Conservation (phyloP, 805 yeast species). For the Cyberlindnera meyerae region DNA sequence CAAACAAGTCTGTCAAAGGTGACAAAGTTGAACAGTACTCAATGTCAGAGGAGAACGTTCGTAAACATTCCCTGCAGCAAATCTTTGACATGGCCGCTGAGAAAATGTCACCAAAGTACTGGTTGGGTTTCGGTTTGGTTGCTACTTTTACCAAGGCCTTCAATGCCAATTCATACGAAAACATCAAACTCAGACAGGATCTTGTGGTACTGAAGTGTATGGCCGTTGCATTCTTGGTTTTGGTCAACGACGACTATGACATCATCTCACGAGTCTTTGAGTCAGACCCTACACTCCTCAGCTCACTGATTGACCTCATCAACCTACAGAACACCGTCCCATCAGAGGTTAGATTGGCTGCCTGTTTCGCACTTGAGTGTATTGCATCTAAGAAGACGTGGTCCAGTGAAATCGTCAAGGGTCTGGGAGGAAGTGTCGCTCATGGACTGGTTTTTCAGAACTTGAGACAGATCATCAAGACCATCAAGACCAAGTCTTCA, state of each 20-base stretch:
- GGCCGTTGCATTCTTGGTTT: constrained; percentile 60
- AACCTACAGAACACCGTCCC: constrained; percentile 59
- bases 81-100: constrained; percentile 57
- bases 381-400: constrained; percentile 63
- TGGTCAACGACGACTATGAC: constrained; percentile 50
- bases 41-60: constrained; percentile 53
- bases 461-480: constrained; percentile 55
- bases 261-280: constrained; percentile 66
- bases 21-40: constrained; percentile 46
- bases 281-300: constrained; percentile 64
- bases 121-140: constrained; percentile 58
- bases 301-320: constrained; percentile 66
- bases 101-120: constrained; percentile 54
- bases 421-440: constrained; percentile 78
- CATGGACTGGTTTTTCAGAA: constrained; percentile 80
- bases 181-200: constrained; percentile 50
- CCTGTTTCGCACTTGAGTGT: constrained; percentile 63
- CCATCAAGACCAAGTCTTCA: constrained; percentile 36
- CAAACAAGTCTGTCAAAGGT: constrained; percentile 13
- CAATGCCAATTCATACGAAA: constrained; percentile 48
- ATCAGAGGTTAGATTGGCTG: constrained; percentile 48
- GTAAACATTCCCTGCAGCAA: constrained; percentile 51
- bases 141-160: constrained; percentile 72
- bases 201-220: constrained; percentile 60
- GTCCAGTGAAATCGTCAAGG: constrained; percentile 72